These are phyloP conservation scores for Craspedostauros australis DNA, from an alignment of 108 stramenopile species.

Conservation along the genomic window DNA sequence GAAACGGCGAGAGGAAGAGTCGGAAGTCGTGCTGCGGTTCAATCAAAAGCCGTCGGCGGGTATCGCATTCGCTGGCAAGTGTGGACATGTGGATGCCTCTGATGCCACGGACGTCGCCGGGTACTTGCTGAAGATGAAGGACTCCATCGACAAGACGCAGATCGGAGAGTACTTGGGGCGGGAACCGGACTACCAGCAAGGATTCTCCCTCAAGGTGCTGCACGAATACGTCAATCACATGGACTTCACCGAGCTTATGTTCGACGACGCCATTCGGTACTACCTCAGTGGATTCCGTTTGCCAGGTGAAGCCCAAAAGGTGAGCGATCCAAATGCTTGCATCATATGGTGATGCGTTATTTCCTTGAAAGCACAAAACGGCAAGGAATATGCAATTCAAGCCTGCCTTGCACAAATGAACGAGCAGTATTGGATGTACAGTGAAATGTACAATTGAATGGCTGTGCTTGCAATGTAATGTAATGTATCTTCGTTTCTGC, in stretches of 20 bases:
- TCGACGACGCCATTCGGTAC: constrained; percentile 94
- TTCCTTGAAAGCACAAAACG: too few species aligned
- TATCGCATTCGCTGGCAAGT: constrained; percentile 73
- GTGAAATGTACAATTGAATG: too few species aligned
- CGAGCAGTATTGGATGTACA: too few species aligned
- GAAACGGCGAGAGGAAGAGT: constrained; percentile 80
- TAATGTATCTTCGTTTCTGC: too few species aligned
- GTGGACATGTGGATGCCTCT: constrained; percentile 74
- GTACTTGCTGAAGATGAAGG: constrained; percentile 81
- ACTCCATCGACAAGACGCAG: constrained; percentile 92
- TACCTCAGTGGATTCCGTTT: constrained; percentile 96
- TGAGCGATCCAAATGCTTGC: constrained; percentile 2
- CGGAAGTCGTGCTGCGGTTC: constrained; percentile 90
- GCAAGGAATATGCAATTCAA: too few species aligned
- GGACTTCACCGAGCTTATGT: constrained; percentile 82
- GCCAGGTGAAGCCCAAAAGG: constrained; percentile 98
- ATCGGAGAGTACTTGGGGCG: constrained; percentile 96
- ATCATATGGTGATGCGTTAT: not conserved
- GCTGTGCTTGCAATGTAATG: too few species aligned
- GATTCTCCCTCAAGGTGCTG: constrained; percentile 85
- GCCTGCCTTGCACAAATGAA: too few species aligned
- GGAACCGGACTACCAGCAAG: constrained; percentile 88
- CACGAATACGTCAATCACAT: constrained; percentile 87
- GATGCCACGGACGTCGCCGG: constrained; percentile 85
- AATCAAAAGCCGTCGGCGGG: constrained; percentile 93